Conservation (phyloP, 2,329 filamentous ascomycete species). For the Proliferodiscus dingleyae region DNA sequence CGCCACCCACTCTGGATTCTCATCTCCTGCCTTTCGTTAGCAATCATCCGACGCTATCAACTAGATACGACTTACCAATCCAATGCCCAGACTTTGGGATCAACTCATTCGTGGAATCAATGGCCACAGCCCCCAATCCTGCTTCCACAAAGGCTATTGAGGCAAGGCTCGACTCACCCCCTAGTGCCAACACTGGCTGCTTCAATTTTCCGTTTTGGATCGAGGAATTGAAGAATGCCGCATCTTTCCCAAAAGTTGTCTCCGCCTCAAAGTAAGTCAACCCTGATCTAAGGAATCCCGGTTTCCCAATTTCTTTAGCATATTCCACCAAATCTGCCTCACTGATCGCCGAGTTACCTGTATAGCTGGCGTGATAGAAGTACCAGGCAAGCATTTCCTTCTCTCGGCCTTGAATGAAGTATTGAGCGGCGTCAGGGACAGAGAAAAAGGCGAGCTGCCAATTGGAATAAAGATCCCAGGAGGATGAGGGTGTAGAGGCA, state of each 20-base stretch:
- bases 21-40: neutral
- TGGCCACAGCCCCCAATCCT: neutral
- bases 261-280: neutral
- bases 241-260: neutral
- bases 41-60: neutral
- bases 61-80: neutral
- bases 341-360: conserved; percentile 25
- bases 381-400: conserved; percentile 42
- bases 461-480: conserved; percentile 38
- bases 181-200: neutral
- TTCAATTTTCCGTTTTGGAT: neutral
- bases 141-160: neutral
- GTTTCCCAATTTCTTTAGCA: neutral
- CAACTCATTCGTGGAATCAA: neutral
- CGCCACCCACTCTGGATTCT: conserved; percentile 6
- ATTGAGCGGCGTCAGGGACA: conserved; percentile 42
- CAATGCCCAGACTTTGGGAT: neutral
- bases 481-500: conserved; percentile 28
- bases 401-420: conserved; percentile 40
- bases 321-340: neutral
- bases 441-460: conserved; percentile 42
- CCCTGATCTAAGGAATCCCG: neutral
- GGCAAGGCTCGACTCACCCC: neutral
- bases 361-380: conserved; percentile 41
- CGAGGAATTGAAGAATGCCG: neutral